Base-by-base conservation (phyloP, 257 asterid species). In the Gentiana straminea region DNA sequence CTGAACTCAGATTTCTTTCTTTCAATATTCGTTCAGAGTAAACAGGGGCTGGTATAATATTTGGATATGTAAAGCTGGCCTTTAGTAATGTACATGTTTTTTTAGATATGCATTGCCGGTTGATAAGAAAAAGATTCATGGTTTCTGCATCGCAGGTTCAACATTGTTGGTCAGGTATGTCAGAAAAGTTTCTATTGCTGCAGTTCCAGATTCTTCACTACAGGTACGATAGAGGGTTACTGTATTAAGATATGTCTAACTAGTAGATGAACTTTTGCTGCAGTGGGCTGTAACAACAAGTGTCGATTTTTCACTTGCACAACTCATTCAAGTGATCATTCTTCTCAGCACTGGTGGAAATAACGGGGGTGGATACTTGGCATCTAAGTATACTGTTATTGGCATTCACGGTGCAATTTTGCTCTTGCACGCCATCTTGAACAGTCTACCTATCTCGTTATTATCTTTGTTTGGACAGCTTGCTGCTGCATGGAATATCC, bases 201-300 rank as follows among this genome's bases (percentile, higher is more conserved):
- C 62, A 56, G 44, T 55, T 61, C 65, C 34, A 60, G 61, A 50
- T 52, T 64, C 55, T 45, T 66, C 50, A 52, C 36, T 32, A 37
- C 38, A 54, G 11, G 57, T 61, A 52, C 50, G 34, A 13, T 35
- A 49, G 48, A 57, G 32, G 52, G 43, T 61, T 49, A 51, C 64
- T 64, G 5, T 49, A n/a, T 49, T 5, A 13, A 58, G 8, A 34
- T 24, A 44, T 45, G 54, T 57, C 72, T 74, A 53, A 72, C 72
- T 35, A 55, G 62, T 9, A n/a, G 48, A 8, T 36, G 41, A 64
- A 39, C 34, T 52, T 68, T 63, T 68, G 68, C 53, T 81, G 86
- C 89, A 91, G 98, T 92, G 98, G 98, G 98, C 98, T 1, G 86
- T 87, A 13, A 92, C 98, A 45, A 78, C 98, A 3, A 92, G 98